Evolutionary conservation across 2,329 filamentous ascomycete species (phyloP), one percentile per base, ranked within the genome.

Genomic region (Emergomyces orientalis): DNA sequence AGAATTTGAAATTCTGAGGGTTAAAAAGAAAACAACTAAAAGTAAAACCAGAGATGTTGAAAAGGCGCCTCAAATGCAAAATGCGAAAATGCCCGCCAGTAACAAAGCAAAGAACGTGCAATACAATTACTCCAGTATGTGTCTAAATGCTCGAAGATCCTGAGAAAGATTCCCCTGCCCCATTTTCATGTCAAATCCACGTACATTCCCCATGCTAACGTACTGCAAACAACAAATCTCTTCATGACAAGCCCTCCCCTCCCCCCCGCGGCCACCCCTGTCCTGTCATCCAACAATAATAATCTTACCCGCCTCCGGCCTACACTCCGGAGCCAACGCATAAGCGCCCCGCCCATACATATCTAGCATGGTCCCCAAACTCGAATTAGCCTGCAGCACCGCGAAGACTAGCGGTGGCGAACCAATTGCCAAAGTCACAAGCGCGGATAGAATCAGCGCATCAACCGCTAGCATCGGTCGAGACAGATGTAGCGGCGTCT

Each of bases 221-320:
- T 43, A 43, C 17, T 43, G 41, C 41, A 43, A 43, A 43, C 41
- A 43, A 17, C 3, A 37, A 32, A 55, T n/a, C n/a, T n/a, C 27
- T 34, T n/a, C 49, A 25, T 3, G 30, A 37, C n/a, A n/a, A n/a
- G n/a, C n/a, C n/a, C n/a, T n/a, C n/a, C n/a, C n/a, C n/a, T n/a
- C n/a, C n/a, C n/a, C n/a, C n/a, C n/a, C n/a, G n/a, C n/a, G n/a
- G n/a, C n/a, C n/a, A n/a, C n/a, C n/a, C n/a, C n/a, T 19, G 17
- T 19, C 17, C 51, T 11, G 30, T 60, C 45, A 60, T 17, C 58
- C 58, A 39, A 60, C 58, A 51, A 60, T 60, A 49, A 60, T 22
- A 30, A 60, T 49, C 30, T n/a, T 37, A 17, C 58, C 41, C 9
- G 27, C 58, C 43, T 19, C 32, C 4, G 41, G 39, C 11, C 39